A percentile compares a stretch with the other conserved stretches of the same genome.
phyloP scores from a whole-genome alignment of 441 rosid genomes.

The Gossypium aridum region DNA sequence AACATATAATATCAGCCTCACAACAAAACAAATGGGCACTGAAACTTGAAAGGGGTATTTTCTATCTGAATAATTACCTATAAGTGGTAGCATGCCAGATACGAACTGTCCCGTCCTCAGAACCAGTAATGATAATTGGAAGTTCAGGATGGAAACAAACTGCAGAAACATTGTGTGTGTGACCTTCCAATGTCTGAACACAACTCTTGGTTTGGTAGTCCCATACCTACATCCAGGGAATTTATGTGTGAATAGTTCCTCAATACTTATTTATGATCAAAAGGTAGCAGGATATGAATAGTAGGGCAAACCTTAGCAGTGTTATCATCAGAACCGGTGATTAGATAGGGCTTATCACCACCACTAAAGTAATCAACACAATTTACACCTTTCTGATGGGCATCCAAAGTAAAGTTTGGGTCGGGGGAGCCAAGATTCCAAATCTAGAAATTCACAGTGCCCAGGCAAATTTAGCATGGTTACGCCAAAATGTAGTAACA shows the following conservation, averaged over 20 bases:
- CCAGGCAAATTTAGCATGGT: slow-evolving; percentile 7
- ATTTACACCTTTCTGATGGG: slow-evolving; percentile 91
- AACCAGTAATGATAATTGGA: slow-evolving; percentile 65
- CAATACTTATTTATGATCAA: slow-evolving; percentile 7
- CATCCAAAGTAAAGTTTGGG: slow-evolving; percentile 89
- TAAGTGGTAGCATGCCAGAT: slow-evolving; percentile 66
- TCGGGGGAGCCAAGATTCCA: slow-evolving; percentile 97
- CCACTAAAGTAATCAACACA: slow-evolving; percentile 90
- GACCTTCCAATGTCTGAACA: slow-evolving; percentile 67
- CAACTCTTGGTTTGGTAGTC: slow-evolving; percentile 60
- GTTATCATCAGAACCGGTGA: slow-evolving; percentile 94
- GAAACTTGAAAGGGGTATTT: not conserved
- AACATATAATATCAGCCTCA: not conserved
- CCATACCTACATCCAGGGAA: slow-evolving; percentile 45
- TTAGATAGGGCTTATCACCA: slow-evolving; percentile 82
- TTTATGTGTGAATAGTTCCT: slow-evolving; percentile 14
- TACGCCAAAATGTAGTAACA: slow-evolving; percentile 7
- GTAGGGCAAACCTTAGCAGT: slow-evolving; percentile 72
- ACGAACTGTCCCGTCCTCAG: slow-evolving; percentile 77
- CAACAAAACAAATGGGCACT: not conserved
- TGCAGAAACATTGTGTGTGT: slow-evolving; percentile 68
- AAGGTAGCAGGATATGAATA: slow-evolving; percentile 2
- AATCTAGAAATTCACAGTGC: slow-evolving; percentile 38
- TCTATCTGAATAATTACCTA: slow-evolving; percentile 32
- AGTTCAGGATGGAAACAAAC: slow-evolving; percentile 69